phyloP scores from a whole-genome alignment of 352 stramenopile genomes.

The Phytophthora agathidicida region DNA sequence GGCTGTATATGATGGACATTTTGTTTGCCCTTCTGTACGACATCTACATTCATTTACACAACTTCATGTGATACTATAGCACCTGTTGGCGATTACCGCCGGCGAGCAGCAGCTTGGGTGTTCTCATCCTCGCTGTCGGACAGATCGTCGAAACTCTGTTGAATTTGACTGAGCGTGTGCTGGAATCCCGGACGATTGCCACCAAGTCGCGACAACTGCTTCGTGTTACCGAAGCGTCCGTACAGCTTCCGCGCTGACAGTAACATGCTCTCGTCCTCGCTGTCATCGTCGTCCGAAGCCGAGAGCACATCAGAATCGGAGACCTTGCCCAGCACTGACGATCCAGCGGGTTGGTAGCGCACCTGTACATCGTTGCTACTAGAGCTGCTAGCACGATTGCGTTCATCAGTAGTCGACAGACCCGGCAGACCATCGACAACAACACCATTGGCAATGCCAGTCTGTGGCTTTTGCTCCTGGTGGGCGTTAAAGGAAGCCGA shows the following conservation, averaged over 20 bases:
- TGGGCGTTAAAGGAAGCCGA: constrained; percentile 33
- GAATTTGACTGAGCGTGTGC: constrained; percentile 64
- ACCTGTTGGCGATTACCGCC: constrained; percentile 6
- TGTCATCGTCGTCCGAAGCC: constrained; percentile 33
- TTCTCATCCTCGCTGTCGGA: constrained; percentile 44
- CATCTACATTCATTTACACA: constrained; percentile 32
- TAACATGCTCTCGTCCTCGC: constrained; percentile 46
- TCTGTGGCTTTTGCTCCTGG: constrained; percentile 18
- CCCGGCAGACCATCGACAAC: constrained; percentile 5
- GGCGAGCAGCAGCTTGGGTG: constrained; percentile 3
- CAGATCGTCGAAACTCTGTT: constrained; percentile 63
- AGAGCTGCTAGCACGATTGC: constrained; percentile 23
- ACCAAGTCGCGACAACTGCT: constrained; percentile 48
- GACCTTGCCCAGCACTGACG: constrained; percentile 32
- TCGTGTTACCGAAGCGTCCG: constrained; percentile 52
- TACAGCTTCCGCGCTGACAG: constrained; percentile 51
- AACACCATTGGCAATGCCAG: background rate
- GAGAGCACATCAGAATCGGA: constrained; percentile 15
- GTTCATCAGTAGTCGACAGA: constrained; percentile 13
- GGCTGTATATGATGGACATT: constrained; percentile 14
- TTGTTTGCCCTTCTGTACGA: background rate
- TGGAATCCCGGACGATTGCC: constrained; percentile 50
- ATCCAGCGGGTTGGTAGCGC: constrained; percentile 33
- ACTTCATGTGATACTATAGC: constrained; percentile 17
- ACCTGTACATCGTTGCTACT: constrained; percentile 29